Conservation (phyloP, 2,329 filamentous ascomycete species). For the Claviceps arundinis region DNA sequence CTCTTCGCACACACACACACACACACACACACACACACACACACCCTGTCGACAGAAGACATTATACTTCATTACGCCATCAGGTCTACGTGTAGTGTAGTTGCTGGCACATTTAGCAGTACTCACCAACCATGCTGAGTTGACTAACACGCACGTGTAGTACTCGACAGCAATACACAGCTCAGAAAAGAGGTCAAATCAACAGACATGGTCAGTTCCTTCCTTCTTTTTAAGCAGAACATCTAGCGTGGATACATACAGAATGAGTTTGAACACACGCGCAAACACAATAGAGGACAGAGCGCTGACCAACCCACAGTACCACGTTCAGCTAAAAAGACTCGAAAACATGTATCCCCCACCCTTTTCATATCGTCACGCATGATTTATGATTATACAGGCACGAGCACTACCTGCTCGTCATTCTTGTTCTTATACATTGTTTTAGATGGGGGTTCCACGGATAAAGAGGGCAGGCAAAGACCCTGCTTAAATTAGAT, state of each 20-base stretch:
- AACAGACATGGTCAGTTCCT: constrained; percentile 18
- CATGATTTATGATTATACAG: not conserved
- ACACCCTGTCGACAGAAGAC: too few relatives aligned
- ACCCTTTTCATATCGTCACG: not conserved
- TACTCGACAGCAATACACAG: constrained; percentile 22
- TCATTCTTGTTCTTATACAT: not conserved
- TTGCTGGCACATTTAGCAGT: too few relatives aligned
- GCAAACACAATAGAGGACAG: not conserved
- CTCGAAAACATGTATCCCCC: not conserved
- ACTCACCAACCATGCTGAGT: not conserved
- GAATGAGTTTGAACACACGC: too few relatives aligned
- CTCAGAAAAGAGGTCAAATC: constrained; percentile 17
- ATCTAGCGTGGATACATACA: too few relatives aligned
- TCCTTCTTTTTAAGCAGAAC: not conserved
- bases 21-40: too few relatives aligned
- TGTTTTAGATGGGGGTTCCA: too few relatives aligned
- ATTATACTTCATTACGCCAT: too few relatives aligned
- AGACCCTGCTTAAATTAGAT: too few relatives aligned
- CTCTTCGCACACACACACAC: too few relatives aligned
- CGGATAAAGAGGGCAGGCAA: too few relatives aligned
- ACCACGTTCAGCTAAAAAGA: constrained; percentile 6
- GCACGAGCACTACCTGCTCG: not conserved
- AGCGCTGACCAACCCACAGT: not conserved
- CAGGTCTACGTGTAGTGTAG: too few relatives aligned
- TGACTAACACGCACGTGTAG: constrained; percentile 10